Base-by-base conservation (phyloP, 2,329 filamentous ascomycete genomes). In the Fusarium sp. region DNA sequence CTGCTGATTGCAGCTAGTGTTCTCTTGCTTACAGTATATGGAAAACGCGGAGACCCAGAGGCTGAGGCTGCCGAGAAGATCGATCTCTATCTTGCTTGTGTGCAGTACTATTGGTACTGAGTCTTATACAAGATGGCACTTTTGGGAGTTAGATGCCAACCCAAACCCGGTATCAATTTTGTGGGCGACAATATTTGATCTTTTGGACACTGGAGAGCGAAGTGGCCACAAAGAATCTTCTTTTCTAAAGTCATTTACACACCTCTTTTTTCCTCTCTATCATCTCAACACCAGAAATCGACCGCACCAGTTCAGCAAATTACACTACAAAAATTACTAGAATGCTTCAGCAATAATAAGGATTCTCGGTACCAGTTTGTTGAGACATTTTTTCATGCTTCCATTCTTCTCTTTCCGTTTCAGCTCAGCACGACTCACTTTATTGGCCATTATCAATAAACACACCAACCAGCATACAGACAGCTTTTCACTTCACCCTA, bases 31-130 rank as follows among this genome's bases (percentile, higher is more conserved):
- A 37, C 12, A 4, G 49, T 15, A 53, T 37, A 53, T 37, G 49
- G 12, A 9, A 53, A 18, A 9, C n/a, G 9, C 18, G n/a, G n/a
- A 37, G 15, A 19, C 0, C 49, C n/a, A 0, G 32, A 53, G 6
- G 49, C 49, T 37, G 49, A 28, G 32, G 49, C 23, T 16, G 32
- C 10, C 18, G 47, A 50, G 16, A 5, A 12, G 12, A 25, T 21
- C 18, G 28, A 53, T 23, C 11, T 50, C 30, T 50, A 33, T 50
- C 49, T 53, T 28, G 1, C 9, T 53, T 6, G 1, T 7, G 13
- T 53, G 32, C 32, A 37, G 30, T 33, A 15, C 4, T 37, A 53
- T 53, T 53, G 49, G 49, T 37, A 53, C 9, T 53, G 9, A 25
- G 8, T 25, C 13, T 21, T 18, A 21, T 6, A 15, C 6, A 11